Base-by-base conservation (phyloP, 129 eudicot genomes). In the Pulicaria dysenterica region DNA sequence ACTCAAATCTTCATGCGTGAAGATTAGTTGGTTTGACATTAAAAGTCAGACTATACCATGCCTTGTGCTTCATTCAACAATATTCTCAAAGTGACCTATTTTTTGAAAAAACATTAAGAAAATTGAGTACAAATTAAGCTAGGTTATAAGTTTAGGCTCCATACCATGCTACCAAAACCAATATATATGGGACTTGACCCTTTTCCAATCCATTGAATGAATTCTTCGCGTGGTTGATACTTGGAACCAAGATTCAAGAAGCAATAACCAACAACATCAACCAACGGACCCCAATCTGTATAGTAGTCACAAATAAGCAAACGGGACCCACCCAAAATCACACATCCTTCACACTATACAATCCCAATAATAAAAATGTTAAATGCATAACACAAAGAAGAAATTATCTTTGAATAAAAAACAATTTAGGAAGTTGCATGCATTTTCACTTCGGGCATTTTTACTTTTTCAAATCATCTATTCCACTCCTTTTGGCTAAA, bases 161-260 rank as follows among this genome's bases (percentile, higher is more conserved):
- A 63, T 88, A 95, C 99, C 99, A 95, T 91, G 91, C 99, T 95
- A 41, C 99, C 99, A 78, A 95, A 95, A 55, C 97, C 99, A 46
- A 90, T 83, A 85, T 95, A 95, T 73, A 95, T 80, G 40, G 99
- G 99, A 77, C 70, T 70, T 12, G 89, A 9, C 72, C 99, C 99
- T 73, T 84, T 88, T 38, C 83, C 82, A 40, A 95, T 84, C 99
- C 99, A 95, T 58, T 68, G 55, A 42, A 67, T 73, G 64, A 91
- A 86, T 16, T 95, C 84, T 70, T 84, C 84, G 1, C 80, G 79
- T 17, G 99, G 96, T 73, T 73, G 76, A 80, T 95, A 95, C 58
- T 88, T 83, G 12, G 94, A 86, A 34, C 87, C 95, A 67, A 86
- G 91, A 59, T 91, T 82, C 58, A 95, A 73, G 75, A 95, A 90